phyloP scores from a whole-genome alignment of 108 stramenopile species.

The Skeletonema costatum region DNA sequence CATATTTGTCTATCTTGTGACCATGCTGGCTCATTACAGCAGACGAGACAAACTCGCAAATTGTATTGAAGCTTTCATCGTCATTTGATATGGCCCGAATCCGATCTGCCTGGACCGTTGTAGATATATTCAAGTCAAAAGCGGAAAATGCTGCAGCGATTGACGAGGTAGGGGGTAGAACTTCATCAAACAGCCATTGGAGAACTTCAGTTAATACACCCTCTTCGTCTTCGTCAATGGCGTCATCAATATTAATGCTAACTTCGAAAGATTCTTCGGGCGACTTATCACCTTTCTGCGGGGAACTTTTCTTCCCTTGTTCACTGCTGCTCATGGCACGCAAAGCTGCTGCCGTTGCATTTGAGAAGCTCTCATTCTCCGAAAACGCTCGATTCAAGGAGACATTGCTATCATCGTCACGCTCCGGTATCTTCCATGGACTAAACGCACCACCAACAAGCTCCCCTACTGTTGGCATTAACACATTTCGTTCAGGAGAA shows the following conservation, averaged over 20 bases:
- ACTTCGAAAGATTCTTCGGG: conserved; percentile 34
- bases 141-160: conserved; percentile 42
- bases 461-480: conserved; percentile 11
- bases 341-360: conserved; percentile 22
- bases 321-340: conserved; percentile 6
- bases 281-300: conserved; percentile 3
- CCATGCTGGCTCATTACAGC: conserved; percentile 25
- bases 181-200: conserved; percentile 42
- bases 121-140: conserved; percentile 44
- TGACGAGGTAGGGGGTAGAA: conserved; percentile 30
- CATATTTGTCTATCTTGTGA: conserved; percentile 4
- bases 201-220: conserved; percentile 34
- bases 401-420: conserved; percentile 39
- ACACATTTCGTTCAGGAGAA: neutral
- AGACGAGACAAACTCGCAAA: conserved; percentile 54
- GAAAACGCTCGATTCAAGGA: conserved; percentile 20
- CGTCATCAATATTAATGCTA: conserved; percentile 5
- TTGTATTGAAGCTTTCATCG: conserved; percentile 57
- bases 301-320: neutral
- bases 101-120: conserved; percentile 41
- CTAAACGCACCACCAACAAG: conserved; percentile 55
- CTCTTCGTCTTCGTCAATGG: conserved; percentile 5
- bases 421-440: conserved; percentile 51
- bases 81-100: conserved; percentile 42
- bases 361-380: conserved; percentile 25